Evolutionary conservation across 2,329 filamentous ascomycete genomes (phyloP).

Genomic region (Sarocladium kiliense): DNA sequence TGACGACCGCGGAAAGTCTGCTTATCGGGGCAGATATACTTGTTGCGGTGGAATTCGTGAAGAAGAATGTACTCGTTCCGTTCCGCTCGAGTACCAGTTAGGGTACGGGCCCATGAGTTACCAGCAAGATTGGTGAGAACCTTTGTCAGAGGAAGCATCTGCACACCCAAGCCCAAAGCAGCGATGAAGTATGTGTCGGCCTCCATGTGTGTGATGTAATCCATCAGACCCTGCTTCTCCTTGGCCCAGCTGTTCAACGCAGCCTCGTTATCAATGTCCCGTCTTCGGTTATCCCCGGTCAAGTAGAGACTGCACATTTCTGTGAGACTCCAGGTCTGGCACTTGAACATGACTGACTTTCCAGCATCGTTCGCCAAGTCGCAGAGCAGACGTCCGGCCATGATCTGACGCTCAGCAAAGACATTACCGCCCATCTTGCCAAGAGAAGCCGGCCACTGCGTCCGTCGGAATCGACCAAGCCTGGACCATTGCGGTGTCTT

Average conservation of each 20-base stretch:
- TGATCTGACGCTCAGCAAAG: slow-evolving; percentile 86
- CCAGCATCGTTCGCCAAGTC: slow-evolving; percentile 95
- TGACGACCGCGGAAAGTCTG: slow-evolving; percentile 71
- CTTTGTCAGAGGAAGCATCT: slow-evolving; percentile 90
- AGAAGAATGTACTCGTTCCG: slow-evolving; percentile 98
- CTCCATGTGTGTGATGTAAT: slow-evolving; percentile 91
- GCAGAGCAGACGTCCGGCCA: slow-evolving; percentile 84
- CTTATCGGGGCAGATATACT: slow-evolving; percentile 98
- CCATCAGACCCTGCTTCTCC: slow-evolving; percentile 77
- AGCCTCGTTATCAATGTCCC: slow-evolving; percentile 83
- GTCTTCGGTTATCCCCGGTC: slow-evolving; percentile 62
- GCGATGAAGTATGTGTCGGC: slow-evolving; percentile 95
- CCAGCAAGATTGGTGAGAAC: slow-evolving; percentile 93
- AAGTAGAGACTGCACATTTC: slow-evolving; percentile 97
- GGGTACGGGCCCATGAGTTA: slow-evolving; percentile 95
- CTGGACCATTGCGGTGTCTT: slow-evolving; percentile 94
- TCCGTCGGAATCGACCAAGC: slow-evolving; percentile 78
- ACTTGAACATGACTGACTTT: slow-evolving; percentile 95
- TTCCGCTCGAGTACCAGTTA: slow-evolving; percentile 93
- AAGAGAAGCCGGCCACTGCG: slow-evolving; percentile 81
- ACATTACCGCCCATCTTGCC: slow-evolving; percentile 83
- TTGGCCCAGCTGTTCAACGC: slow-evolving; percentile 80
- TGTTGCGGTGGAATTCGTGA: slow-evolving; percentile 93
- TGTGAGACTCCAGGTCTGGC: slow-evolving; percentile 94
- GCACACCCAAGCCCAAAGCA: slow-evolving; percentile 79